Evolutionary conservation across 208 protist species (phyloP).

Genomic region (Trypanosoma cruzi): DNA sequence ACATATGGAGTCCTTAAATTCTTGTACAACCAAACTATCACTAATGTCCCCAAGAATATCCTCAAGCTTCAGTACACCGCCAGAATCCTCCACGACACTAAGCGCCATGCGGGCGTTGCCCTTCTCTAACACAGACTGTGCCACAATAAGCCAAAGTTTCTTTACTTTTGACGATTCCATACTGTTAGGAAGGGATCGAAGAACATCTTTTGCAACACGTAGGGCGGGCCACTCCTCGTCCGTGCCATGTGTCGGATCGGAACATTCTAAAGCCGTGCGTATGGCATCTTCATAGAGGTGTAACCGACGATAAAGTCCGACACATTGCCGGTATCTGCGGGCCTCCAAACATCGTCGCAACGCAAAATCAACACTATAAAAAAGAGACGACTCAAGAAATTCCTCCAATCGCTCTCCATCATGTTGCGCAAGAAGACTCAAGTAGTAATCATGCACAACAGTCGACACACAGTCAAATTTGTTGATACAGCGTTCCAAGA

Average conservation of each 20-base stretch:
- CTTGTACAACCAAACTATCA: constrained; percentile 91
- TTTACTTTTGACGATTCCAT: constrained; percentile 78
- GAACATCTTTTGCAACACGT: constrained; percentile 63
- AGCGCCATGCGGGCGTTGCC: constrained; percentile 84
- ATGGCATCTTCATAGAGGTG: constrained; percentile 96
- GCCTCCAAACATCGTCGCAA: constrained; percentile 90
- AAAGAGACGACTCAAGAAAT: constrained; percentile 78
- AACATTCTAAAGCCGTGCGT: constrained; percentile 66
- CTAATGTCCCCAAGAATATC: constrained; percentile 95
- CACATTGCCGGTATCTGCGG: constrained; percentile 64
- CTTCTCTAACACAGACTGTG: constrained; percentile 84
- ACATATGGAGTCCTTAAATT: constrained; percentile 96
- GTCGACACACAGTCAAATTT: constrained; percentile 78
- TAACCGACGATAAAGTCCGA: constrained; percentile 93
- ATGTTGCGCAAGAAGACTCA: constrained; percentile 89
- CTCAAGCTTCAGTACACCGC: constrained; percentile 91
- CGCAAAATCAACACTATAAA: constrained; percentile 92
- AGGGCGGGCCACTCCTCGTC: constrained; percentile 50
- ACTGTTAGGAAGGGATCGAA: constrained; percentile 63
- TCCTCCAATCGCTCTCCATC: constrained; percentile 71
- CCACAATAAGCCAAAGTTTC: constrained; percentile 94
- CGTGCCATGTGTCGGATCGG: constrained; percentile 1
- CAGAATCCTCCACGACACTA: constrained; percentile 64
- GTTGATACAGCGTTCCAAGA: constrained; percentile 92
- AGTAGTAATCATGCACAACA: constrained; percentile 95